These are phyloP conservation scores for Nannochloris sp. DNA, from an alignment of 139 green algal species.

Conservation along the genomic window DNA sequence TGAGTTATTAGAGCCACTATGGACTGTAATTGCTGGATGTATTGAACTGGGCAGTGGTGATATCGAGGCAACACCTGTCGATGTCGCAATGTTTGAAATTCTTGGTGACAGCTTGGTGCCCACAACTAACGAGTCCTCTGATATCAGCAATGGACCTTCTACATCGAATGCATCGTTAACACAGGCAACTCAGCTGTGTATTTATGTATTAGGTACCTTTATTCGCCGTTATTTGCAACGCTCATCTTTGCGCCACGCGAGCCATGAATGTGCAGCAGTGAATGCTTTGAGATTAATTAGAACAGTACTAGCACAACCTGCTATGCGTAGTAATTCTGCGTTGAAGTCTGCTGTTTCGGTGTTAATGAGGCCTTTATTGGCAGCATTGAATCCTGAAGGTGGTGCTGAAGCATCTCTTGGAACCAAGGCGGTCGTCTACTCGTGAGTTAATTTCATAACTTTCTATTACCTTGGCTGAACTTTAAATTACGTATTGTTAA, in stretches of 20 bases:
- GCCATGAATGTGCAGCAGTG: background rate
- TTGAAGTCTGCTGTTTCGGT: background rate
- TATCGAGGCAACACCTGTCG: background rate
- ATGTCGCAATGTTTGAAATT: conserved; percentile 1
- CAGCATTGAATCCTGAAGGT: background rate
- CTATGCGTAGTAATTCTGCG: background rate
- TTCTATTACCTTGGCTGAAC: background rate
- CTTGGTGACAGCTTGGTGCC: background rate
- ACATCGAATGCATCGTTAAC: too few species aligned
- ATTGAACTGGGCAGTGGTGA: conserved; percentile 8
- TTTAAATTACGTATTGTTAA: background rate
- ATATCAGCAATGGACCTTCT: too few species aligned
- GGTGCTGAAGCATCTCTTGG: too few species aligned
- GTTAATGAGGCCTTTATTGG: background rate
- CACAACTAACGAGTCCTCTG: background rate
- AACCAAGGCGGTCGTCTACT: too few species aligned
- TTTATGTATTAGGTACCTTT: conserved; percentile 2
- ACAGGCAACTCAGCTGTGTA: background rate
- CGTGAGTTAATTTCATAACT: background rate
- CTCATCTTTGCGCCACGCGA: background rate
- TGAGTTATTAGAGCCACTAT: conserved; percentile 6
- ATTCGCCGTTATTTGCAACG: background rate
- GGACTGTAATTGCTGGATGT: background rate
- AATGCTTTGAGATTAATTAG: conserved; percentile 2
- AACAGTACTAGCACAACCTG: background rate